These are phyloP conservation scores for Sinapis alba DNA, from an alignment of 441 rosid genomes.

Conservation along the genomic window DNA sequence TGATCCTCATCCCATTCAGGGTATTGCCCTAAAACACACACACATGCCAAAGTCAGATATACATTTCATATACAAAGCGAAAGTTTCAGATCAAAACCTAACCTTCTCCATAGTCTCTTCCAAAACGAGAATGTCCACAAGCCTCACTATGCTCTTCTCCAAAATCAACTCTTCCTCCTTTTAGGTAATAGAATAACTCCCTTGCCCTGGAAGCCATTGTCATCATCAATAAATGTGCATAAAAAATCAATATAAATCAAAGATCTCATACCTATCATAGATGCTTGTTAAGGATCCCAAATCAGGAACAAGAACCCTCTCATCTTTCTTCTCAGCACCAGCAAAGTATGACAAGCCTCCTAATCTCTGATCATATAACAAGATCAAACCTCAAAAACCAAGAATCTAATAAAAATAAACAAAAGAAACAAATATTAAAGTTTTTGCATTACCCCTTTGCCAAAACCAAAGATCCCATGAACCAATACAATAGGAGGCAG, in stretches of 20 bases:
- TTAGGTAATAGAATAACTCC: slow-evolving; percentile 86
- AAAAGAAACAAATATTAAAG: background rate
- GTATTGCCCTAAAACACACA: slow-evolving; percentile 64
- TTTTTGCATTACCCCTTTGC: slow-evolving; percentile 72
- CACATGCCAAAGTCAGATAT: background rate
- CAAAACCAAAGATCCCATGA: slow-evolving; percentile 98
- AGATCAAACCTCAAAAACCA: slow-evolving; percentile 10
- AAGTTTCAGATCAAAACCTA: slow-evolving; percentile 4
- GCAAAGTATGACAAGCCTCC: slow-evolving; percentile 95
- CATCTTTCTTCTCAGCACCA: slow-evolving; percentile 96
- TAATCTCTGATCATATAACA: slow-evolving; percentile 53
- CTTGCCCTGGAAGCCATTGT: slow-evolving; percentile 70
- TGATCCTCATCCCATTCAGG: slow-evolving; percentile 96
- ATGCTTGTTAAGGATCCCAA: slow-evolving; percentile 92
- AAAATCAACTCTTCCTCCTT: slow-evolving; percentile 92
- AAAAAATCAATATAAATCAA: background rate
- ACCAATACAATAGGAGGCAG: slow-evolving; percentile 90
- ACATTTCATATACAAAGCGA: background rate
- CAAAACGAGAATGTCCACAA: slow-evolving; percentile 85
- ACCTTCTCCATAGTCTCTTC: slow-evolving; percentile 77
- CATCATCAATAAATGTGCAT: slow-evolving; percentile 21
- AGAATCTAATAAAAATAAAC: background rate
- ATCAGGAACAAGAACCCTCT: slow-evolving; percentile 94
- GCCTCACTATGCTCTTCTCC: slow-evolving; percentile 91
- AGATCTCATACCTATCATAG: slow-evolving; percentile 67